A percentile compares a stretch with the other conserved stretches of the same genome.
Evolutionary conservation across 106 monocot genomes (phyloP).

Genomic region (Dioscorea zingiberensis): DNA sequence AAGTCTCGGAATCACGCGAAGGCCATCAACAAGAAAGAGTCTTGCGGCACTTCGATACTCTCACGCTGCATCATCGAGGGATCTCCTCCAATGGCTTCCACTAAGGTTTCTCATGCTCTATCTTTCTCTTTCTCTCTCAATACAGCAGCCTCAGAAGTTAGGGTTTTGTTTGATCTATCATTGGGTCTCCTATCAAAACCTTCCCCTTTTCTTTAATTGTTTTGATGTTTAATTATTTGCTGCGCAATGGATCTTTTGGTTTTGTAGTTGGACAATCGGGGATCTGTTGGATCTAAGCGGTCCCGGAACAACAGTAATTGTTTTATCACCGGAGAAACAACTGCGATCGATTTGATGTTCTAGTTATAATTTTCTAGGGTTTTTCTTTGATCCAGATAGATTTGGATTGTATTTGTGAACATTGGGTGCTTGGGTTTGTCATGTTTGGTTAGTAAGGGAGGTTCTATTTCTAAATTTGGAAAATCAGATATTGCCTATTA

Average conservation of each 20-base stretch:
- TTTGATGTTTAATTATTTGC: not conserved
- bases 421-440: not conserved
- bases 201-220: not conserved
- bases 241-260: not conserved
- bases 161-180: not conserved
- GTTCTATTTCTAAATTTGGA: not conserved
- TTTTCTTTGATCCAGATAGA: not conserved
- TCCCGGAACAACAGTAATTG: slow-evolving; percentile 42
- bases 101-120: not conserved
- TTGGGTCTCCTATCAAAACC: not conserved
- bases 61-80: not conserved
- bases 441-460: not conserved
- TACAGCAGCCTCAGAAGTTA: too few species aligned
- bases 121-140: not conserved
- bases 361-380: not conserved
- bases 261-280: slow-evolving; percentile 39
- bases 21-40: too few species aligned
- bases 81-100: slow-evolving; percentile 2
- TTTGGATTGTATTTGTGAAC: not conserved
- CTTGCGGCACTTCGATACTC: not conserved
- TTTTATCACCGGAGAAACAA: not conserved
- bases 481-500: not conserved
- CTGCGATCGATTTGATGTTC: not conserved
- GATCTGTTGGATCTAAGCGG: slow-evolving; percentile 39
- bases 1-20: too few species aligned